These are phyloP conservation scores for Vaucheria bursata DNA, from an alignment of 352 stramenopile genomes.

Conservation along the genomic window DNA sequence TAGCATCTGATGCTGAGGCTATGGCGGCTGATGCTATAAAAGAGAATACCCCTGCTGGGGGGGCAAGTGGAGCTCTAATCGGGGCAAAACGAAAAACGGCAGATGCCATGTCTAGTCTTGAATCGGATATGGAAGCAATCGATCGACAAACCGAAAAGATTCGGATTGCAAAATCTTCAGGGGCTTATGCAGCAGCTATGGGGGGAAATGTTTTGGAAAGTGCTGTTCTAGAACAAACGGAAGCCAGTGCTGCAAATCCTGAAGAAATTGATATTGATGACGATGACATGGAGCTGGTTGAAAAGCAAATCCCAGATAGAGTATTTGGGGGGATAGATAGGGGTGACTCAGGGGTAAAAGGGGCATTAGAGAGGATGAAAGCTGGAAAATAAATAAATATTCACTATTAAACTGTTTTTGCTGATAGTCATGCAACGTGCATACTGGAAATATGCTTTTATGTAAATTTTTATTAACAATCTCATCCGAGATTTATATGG, in stretches of 20 bases:
- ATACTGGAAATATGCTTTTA: too few species aligned
- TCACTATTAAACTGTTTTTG: too few species aligned
- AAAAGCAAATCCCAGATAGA: slow-evolving; percentile 23
- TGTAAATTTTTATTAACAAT: too few species aligned
- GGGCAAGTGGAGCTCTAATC: slow-evolving; percentile 5
- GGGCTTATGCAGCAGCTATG: not conserved
- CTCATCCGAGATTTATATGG: too few species aligned
- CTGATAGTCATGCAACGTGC: too few species aligned
- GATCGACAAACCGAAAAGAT: slow-evolving; percentile 47
- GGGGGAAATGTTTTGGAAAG: too few species aligned
- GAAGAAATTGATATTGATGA: slow-evolving; percentile 31
- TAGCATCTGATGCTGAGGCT: slow-evolving; percentile 42
- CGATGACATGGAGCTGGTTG: not conserved
- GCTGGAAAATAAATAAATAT: not conserved
- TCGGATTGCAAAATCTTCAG: slow-evolving; percentile 23
- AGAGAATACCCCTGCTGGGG: slow-evolving; percentile 14
- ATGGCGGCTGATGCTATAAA: slow-evolving; percentile 23
- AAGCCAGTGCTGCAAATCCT: slow-evolving; percentile 21
- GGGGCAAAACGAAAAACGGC: slow-evolving; percentile 29
- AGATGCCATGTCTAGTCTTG: slow-evolving; percentile 2
- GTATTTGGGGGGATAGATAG: slow-evolving; percentile 34
- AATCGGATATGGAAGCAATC: slow-evolving; percentile 38
- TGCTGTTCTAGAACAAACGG: too few species aligned
- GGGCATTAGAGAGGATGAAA: slow-evolving; percentile 31
- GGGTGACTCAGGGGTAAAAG: too few species aligned